Conservation (phyloP, 1,284 basidiomycete species). For the Trichosporon ovoides region DNA sequence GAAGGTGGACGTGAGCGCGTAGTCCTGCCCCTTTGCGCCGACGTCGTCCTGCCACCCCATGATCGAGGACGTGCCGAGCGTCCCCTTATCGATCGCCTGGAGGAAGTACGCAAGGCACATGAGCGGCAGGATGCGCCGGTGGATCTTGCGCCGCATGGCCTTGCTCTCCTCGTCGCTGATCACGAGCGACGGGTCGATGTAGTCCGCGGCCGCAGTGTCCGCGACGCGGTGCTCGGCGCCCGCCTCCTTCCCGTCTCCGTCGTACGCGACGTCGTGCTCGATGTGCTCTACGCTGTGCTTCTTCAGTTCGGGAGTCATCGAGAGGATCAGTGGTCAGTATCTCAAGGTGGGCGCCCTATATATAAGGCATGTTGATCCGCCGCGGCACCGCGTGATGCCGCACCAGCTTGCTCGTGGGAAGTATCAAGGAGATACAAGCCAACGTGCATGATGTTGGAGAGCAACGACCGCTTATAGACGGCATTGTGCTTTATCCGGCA, state of each 20-base stretch:
- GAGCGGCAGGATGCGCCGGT: slow-evolving; percentile 18
- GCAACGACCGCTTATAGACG: no score
- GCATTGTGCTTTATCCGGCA: no score
- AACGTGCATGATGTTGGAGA: no score
- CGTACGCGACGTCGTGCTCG: no score
- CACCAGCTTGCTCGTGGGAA: no score
- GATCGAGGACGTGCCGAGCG: slow-evolving; percentile 25
- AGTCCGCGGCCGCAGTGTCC: slow-evolving; percentile 15
- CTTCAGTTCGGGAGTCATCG: neutral
- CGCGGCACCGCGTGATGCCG: no score
- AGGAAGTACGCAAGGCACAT: slow-evolving; percentile 18
- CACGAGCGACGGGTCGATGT: slow-evolving; percentile 17
- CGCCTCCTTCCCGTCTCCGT: neutral
- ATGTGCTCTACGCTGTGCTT: neutral
- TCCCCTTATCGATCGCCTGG: slow-evolving; percentile 24
- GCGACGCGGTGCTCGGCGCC: neutral
- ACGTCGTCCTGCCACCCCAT: slow-evolving; percentile 39
- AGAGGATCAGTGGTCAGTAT: neutral
- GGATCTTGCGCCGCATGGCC: slow-evolving; percentile 13
- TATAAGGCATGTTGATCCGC: no score
- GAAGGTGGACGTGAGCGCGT: slow-evolving; percentile 30
- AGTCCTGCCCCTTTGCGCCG: slow-evolving; percentile 34
- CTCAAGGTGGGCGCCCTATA: no score
- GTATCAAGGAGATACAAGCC: no score
- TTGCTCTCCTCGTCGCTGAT: slow-evolving; percentile 23